Base-by-base conservation (phyloP, 805 yeast genomes). In the Candida germanica region DNA sequence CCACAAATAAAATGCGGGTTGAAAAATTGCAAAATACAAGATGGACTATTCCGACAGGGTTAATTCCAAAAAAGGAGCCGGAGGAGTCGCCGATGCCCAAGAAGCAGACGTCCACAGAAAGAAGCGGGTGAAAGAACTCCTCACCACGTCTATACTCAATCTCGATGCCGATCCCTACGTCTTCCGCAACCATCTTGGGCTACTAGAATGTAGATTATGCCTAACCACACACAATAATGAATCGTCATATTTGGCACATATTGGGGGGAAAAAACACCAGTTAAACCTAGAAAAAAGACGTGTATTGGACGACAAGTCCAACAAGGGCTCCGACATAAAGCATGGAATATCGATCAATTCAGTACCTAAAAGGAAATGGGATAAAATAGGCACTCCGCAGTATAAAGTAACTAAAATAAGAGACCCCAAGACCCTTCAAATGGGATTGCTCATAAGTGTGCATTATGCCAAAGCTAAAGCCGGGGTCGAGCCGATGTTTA, bases 31-130 rank as follows among this genome's bases (percentile, higher is more conserved):
- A n/a, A n/a, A n/a, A n/a, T n/a, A n/a, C n/a, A 14, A 12, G 27
- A 88, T 88, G 97, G 96, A 88, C 57, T 86, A 86, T 53, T 89
- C 87, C 44, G 85, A 84, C 48, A 64, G 96, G 50, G 94, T 85
- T 2, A 96, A 96, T 29, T 83, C 95, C 5, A 88, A 88, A 60
- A 80, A 86, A 55, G 96, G 96, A 7, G 77, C 83, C 19, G 97
- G 96, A 47, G 96, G 95, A 5, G 69, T 88, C 13, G 96, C 96
- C 1, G 84, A 85, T 4, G 64, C 68, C 29, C 75, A 79, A 14
- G 88, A 83, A 45, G 68, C 80, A 5, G 84, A 85, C 49, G 75
- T 79, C 4, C 82, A 82, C 29, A 69, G 89, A 31, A 67, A 80
- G 38, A 79, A 79, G 39, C 71, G 95, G 25, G 73, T 87, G 6